Percentiles rank a stretch among this genome's conserved stretches.
phyloP scores from a whole-genome alignment of 1,139 yeast species.

The Diutina neorugosa region DNA sequence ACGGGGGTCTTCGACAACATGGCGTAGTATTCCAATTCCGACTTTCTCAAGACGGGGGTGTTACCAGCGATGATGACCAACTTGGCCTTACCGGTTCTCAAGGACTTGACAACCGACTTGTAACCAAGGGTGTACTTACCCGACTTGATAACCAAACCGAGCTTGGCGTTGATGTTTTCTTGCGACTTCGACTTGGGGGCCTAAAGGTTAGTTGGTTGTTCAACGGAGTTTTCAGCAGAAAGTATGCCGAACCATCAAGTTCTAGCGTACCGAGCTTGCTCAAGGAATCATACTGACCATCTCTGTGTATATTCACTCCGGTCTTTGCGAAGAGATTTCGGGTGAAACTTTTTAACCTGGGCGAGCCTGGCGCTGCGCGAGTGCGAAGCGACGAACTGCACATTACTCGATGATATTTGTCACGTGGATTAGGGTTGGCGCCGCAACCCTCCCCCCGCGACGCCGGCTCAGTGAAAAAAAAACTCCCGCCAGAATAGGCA shows the following conservation, averaged over 20 bases:
- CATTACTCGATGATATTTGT: neutral
- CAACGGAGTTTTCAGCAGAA: neutral
- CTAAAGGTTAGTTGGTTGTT: constrained; percentile 20
- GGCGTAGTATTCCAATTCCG: constrained; percentile 99
- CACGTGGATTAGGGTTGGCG: constrained; percentile 1
- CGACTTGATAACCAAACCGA: constrained; percentile 96
- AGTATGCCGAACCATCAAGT: neutral
- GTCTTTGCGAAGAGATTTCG: constrained; percentile 32
- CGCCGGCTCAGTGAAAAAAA: constrained; percentile 1
- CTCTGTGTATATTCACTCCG: constrained; percentile 96
- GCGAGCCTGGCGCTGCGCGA: neutral
- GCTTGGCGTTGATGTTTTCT: constrained; percentile 96
- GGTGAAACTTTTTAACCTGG: constrained; percentile 1
- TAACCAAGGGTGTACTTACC: constrained; percentile 99
- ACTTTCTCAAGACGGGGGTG: constrained; percentile 99
- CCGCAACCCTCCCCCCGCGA: neutral
- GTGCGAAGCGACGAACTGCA: neutral
- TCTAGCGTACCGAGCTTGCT: neutral
- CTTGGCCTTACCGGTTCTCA: constrained; percentile 99
- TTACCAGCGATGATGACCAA: constrained; percentile 96
- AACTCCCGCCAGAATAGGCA: neutral
- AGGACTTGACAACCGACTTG: constrained; percentile 97
- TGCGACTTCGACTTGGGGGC: constrained; percentile 91
- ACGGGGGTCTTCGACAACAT: constrained; percentile 98
- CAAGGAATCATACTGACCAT: constrained; percentile 63